phyloP scores from a whole-genome alignment of 768 basidiomycete genomes.

The Kwoniella heveanensis region DNA sequence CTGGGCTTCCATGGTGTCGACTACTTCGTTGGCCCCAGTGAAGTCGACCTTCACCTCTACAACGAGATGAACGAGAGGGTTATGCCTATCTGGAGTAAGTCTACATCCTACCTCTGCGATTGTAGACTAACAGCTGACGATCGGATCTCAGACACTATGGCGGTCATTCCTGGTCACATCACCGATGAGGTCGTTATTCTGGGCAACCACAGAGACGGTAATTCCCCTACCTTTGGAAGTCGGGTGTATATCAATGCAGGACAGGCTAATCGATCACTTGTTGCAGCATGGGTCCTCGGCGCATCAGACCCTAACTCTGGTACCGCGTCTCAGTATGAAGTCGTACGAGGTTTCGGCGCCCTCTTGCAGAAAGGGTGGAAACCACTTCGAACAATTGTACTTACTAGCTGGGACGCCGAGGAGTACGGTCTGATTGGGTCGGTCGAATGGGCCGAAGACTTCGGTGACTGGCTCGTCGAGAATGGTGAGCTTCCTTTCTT shows the following conservation, averaged over 20 bases:
- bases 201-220: constrained; percentile 87
- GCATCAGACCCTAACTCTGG: constrained; percentile 63
- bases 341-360: constrained; percentile 72
- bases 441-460: constrained; percentile 95
- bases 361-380: constrained; percentile 76
- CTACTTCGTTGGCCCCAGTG: constrained; percentile 58
- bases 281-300: constrained; percentile 69
- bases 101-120: constrained; percentile 49
- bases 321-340: constrained; percentile 74
- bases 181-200: constrained; percentile 79
- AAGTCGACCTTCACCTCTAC: constrained; percentile 62
- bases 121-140: constrained; percentile 8
- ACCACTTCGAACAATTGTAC: constrained; percentile 72
- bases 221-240: no score
- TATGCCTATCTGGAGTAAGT: constrained; percentile 87
- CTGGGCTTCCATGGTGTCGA: constrained; percentile 53
- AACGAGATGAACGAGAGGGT: constrained; percentile 77
- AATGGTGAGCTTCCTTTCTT: constrained; percentile 55
- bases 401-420: constrained; percentile 77
- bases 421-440: constrained; percentile 65
- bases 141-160: constrained; percentile 41
- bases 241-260: neutral
- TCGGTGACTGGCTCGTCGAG: constrained; percentile 73
- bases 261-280: constrained; percentile 30
- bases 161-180: constrained; percentile 49